phyloP scores from a whole-genome alignment of 2,329 filamentous ascomycete species.

The Penicillium sp. region DNA sequence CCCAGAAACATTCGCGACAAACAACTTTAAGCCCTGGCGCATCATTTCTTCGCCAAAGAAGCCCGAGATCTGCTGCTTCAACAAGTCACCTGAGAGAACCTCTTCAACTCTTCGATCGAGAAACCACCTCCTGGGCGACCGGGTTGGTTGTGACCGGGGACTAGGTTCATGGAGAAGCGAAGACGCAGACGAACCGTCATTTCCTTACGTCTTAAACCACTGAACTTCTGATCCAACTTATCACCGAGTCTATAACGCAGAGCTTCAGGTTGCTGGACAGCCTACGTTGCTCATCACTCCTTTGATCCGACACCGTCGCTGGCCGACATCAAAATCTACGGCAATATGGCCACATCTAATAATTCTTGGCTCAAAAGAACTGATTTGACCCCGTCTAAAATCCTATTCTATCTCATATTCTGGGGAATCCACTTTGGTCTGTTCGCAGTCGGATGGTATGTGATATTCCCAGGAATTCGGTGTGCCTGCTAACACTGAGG shows the following conservation, averaged over 20 bases:
- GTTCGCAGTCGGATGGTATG: slow-evolving; percentile 84
- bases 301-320: slow-evolving; percentile 24
- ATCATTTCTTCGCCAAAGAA: neutral
- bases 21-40: neutral
- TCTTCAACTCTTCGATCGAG: neutral
- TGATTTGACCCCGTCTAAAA: slow-evolving; percentile 65
- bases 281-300: slow-evolving; percentile 16
- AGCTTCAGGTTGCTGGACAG: slow-evolving; percentile 21
- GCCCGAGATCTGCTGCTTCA: neutral
- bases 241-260: neutral
- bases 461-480: neutral
- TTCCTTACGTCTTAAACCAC: neutral
- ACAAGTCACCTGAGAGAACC: neutral
- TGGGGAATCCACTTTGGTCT: slow-evolving; percentile 71
- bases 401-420: slow-evolving; percentile 75
- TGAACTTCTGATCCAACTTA: neutral
- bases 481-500: slow-evolving; percentile 22
- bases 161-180: slow-evolving; percentile 20
- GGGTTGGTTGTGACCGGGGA: neutral
- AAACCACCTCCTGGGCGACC: neutral
- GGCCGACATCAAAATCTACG: slow-evolving; percentile 21
- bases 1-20: neutral
- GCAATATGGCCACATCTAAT: slow-evolving; percentile 13
- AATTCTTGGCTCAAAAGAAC: slow-evolving; percentile 30
- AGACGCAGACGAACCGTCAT: slow-evolving; percentile 1